Evolutionary conservation across 1,139 yeast species (phyloP), one percentile per base, ranked within the genome.

Genomic region (Petasospora fabianii): DNA sequence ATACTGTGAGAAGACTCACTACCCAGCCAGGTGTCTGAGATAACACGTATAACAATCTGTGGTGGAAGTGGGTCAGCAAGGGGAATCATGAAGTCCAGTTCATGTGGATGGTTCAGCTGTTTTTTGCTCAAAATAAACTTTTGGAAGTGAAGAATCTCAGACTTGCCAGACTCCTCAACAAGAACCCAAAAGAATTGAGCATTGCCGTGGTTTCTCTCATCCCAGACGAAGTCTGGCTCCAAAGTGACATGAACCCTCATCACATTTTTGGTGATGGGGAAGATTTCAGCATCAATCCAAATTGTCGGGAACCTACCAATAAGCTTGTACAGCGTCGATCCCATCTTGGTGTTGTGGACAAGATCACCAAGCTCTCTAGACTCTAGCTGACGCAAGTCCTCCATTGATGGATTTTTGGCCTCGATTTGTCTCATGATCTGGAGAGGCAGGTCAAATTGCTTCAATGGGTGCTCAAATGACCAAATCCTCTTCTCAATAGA

Each of bases 81-180:
- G 0, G 98, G 98, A 30, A 94, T 84, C 80, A 95, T 87, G 51
- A 92, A 88, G 51, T 90, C 96, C 68, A 92, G 65, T 52, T 82
- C 86, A 59, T 85, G 94, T 1, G 74, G 68, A 24, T 66, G 64
- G 15, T 66, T 66, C 59, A 80, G 59, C 48, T 80, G 82, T 39
- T 71, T 76, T 48, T 69, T 77, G 44, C 75, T 77, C 36, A 90
- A 60, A 26, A 88, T 75, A 44, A 90, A 74, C 56, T 81, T 85
- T 49, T 92, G 96, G 42, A 81, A 84, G 56, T 94, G 97, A 15
- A 90, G 62, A 30, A 94, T 76, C 46, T 75, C 76, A 1, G 84
- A 75, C 35, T 80, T 79, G 39, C 84, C 82, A 18, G 94, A 84
- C 48, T 83, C 94, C 60, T 88, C 96, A 11, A 90, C 95, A 52